Evolutionary conservation across 1,284 basidiomycete genomes (phyloP).

Genomic region (Apiotrichum siamense): DNA sequence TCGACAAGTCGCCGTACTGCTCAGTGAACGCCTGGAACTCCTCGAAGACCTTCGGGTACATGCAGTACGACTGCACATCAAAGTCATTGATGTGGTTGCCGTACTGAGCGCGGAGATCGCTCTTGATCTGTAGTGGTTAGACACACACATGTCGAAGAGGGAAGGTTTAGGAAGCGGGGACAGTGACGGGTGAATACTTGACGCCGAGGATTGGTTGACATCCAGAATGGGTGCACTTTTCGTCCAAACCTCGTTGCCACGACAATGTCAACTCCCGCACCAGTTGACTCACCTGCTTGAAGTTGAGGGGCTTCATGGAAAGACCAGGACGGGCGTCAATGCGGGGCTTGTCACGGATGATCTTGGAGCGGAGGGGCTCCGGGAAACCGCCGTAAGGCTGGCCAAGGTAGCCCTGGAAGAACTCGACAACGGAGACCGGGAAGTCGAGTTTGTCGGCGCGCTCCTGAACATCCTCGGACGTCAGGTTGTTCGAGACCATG

Average conservation of each 20-base stretch:
- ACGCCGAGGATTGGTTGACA: too few species aligned
- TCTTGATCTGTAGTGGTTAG: too few species aligned
- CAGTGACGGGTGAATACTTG: too few species aligned
- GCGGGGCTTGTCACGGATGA: conserved; percentile 89
- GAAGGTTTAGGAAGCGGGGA: too few species aligned
- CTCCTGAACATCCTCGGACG: conserved; percentile 77
- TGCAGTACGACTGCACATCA: conserved; percentile 88
- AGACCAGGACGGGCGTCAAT: conserved; percentile 91
- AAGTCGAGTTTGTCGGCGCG: conserved; percentile 90
- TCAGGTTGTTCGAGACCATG: conserved; percentile 93
- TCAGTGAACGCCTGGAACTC: conserved; percentile 92
- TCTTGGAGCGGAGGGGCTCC: conserved; percentile 81
- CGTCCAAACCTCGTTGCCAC: too few species aligned
- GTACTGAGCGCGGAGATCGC: conserved; percentile 85
- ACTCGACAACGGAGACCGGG: conserved; percentile 91
- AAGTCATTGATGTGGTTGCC: conserved; percentile 87
- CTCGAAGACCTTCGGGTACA: conserved; percentile 76
- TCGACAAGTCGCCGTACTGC: conserved; percentile 93
- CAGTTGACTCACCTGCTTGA: too few species aligned
- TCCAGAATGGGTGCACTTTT: too few species aligned
- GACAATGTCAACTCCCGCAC: too few species aligned
- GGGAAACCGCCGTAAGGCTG: conserved; percentile 98
- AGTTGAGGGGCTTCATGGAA: conserved; percentile 79
- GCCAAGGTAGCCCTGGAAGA: conserved; percentile 97
- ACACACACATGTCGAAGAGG: too few species aligned